These are phyloP conservation scores for Pelargonium fulgidum DNA, from an alignment of 441 rosid species.

Conservation along the genomic window DNA sequence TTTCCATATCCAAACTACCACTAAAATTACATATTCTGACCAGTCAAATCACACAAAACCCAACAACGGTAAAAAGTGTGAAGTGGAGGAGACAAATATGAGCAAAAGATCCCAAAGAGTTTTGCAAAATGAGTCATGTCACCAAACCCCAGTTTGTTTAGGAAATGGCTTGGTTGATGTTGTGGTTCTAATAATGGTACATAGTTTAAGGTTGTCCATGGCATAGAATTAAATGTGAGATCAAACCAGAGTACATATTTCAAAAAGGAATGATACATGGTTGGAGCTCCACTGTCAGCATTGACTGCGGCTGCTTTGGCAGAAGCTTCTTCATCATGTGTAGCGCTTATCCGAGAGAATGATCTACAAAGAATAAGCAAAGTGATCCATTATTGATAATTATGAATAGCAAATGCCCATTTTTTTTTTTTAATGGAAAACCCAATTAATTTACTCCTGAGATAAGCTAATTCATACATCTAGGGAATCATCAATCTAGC, in stretches of 20 bases:
- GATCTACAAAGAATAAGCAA: conserved; percentile 34
- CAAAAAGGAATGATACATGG: conserved; percentile 52
- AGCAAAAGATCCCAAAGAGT: no score
- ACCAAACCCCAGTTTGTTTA: no score
- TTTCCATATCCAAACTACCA: neutral
- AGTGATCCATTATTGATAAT: neutral
- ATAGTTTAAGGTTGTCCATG: neutral
- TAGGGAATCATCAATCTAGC: no score
- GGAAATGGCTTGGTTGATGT: no score
- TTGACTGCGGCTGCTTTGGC: conserved; percentile 55
- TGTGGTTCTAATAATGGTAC: neutral
- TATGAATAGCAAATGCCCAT: no score
- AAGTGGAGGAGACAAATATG: neutral
- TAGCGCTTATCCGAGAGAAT: conserved; percentile 38
- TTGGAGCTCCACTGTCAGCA: conserved; percentile 65
- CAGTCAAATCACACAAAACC: neutral
- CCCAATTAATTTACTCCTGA: no score
- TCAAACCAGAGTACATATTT: conserved; percentile 24
- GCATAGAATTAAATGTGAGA: neutral
- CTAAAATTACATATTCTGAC: neutral
- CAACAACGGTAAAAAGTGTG: neutral
- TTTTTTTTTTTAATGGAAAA: no score
- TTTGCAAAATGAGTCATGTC: no score
- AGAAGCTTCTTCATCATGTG: conserved; percentile 62
- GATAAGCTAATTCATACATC: no score